Conservation (phyloP, 805 yeast genomes). For the Kluyveromyces wickerhamii region DNA sequence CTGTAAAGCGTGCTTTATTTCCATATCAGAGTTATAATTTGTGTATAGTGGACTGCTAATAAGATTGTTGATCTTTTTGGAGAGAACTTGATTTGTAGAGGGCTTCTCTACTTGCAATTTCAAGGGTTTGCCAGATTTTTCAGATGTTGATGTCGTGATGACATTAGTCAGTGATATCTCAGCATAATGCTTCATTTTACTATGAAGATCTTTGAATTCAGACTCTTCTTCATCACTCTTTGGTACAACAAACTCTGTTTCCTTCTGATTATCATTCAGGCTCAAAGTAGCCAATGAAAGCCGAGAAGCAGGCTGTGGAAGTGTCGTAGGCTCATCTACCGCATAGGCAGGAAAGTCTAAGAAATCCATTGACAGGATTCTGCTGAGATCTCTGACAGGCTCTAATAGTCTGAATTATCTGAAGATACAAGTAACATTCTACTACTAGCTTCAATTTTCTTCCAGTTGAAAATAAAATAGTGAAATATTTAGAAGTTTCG, state of each 20-base stretch:
- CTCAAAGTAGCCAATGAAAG: constrained; percentile 5
- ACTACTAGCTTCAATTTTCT: too few relatives aligned
- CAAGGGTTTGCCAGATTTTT: background rate
- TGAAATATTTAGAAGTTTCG: too few relatives aligned
- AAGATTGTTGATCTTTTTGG: constrained; percentile 30
- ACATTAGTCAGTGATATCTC: constrained; percentile 6
- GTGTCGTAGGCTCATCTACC: constrained; percentile 23
- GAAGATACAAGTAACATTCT: too few relatives aligned
- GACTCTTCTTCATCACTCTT: constrained; percentile 1
- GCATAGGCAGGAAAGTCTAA: constrained; percentile 42
- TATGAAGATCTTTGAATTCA: constrained; percentile 10
- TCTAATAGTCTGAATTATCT: too few relatives aligned
- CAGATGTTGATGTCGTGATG: background rate
- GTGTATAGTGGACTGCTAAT: constrained; percentile 24
- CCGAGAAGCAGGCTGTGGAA: constrained; percentile 17
- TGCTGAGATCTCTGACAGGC: too few relatives aligned
- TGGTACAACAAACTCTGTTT: constrained; percentile 1
- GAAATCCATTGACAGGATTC: constrained; percentile 41
- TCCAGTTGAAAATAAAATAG: too few relatives aligned
- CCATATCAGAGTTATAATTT: constrained; percentile 25
- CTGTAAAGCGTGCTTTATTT: constrained; percentile 30
- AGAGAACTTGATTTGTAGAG: constrained; percentile 18
- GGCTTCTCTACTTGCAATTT: constrained; percentile 4
- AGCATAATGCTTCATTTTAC: constrained; percentile 18
- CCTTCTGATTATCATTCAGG: constrained; percentile 1